These are phyloP conservation scores for Leonotis leonurus DNA, from an alignment of 257 asterid species.

Conservation along the genomic window DNA sequence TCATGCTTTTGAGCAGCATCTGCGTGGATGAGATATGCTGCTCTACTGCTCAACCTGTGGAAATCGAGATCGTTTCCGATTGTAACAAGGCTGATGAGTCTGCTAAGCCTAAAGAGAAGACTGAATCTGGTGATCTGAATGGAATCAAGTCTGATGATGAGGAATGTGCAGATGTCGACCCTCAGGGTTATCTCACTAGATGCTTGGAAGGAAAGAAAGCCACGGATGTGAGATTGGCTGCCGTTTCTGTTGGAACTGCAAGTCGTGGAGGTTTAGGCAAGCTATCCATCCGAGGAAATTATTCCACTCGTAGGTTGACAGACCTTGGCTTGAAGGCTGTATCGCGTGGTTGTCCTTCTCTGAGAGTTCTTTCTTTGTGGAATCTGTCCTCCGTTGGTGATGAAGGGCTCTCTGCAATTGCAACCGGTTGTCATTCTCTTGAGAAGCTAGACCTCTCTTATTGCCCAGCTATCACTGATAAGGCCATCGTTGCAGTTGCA, in stretches of 20 bases:
- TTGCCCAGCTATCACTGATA: constrained; percentile 68
- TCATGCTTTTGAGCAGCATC: constrained; percentile 76
- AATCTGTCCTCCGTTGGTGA: constrained; percentile 62
- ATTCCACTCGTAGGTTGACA: constrained; percentile 48
- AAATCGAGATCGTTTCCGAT: constrained; percentile 27
- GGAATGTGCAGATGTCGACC: constrained; percentile 27
- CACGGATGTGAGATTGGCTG: constrained; percentile 79
- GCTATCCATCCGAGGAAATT: constrained; percentile 73
- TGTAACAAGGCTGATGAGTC: constrained; percentile 18
- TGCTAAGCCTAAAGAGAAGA: constrained; percentile 30
- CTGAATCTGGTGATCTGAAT: constrained; percentile 12
- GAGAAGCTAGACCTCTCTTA: constrained; percentile 79
- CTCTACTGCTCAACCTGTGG: constrained; percentile 5
- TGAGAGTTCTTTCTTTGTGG: constrained; percentile 71
- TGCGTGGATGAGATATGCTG: constrained; percentile 44
- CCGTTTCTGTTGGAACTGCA: constrained; percentile 73
- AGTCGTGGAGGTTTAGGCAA: constrained; percentile 86
- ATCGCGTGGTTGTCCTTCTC: constrained; percentile 71
- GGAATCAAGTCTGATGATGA: constrained; percentile 21
- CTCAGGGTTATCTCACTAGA: constrained; percentile 64
- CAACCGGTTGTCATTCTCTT: constrained; percentile 53
- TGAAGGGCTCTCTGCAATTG: constrained; percentile 70
- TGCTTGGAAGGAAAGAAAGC: constrained; percentile 87
- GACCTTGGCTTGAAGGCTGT: constrained; percentile 70
- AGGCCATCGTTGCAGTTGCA: constrained; percentile 54